A percentile compares a stretch with the other conserved stretches of the same genome.
Evolutionary conservation across 2,329 filamentous ascomycete species (phyloP).

Genomic region (Aspergillus fumigatus): DNA sequence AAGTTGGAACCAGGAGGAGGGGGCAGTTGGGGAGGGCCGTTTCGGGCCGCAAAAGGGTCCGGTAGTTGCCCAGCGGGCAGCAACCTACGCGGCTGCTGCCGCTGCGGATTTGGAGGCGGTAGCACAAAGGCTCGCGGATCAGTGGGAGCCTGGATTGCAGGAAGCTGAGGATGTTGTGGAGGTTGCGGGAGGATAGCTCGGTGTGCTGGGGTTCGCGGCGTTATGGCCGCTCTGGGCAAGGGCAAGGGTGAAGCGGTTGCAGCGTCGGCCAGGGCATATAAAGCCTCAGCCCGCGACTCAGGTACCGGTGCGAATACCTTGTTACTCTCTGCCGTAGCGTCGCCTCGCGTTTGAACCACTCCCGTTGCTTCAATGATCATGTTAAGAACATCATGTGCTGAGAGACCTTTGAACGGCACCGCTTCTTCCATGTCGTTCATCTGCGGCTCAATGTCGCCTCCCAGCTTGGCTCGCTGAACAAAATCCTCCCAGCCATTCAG

Average conservation of each 20-base stretch:
- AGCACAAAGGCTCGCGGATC: conserved; percentile 30
- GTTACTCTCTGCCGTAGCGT: conserved; percentile 5
- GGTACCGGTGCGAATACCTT: conserved; percentile 3
- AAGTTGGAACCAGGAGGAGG: conserved; percentile 38
- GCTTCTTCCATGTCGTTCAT: conserved; percentile 34
- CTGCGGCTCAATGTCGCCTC: conserved; percentile 35
- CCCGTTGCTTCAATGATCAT: conserved; percentile 28
- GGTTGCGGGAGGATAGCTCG: conserved; percentile 30
- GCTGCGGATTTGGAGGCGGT: conserved; percentile 21
- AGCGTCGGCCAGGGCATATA: conserved; percentile 34
- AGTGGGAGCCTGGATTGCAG: conserved; percentile 22
- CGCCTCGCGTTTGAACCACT: conserved; percentile 14
- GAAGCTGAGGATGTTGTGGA: conserved; percentile 12
- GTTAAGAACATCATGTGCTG: conserved; percentile 20
- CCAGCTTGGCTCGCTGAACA: conserved; percentile 34
- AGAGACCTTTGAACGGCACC: conserved; percentile 19
- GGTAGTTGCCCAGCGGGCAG: conserved; percentile 35
- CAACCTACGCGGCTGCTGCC: conserved; percentile 33
- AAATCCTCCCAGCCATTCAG: conserved; percentile 39
- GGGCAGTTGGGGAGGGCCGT: conserved; percentile 36
- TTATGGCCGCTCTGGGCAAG: conserved; percentile 39
- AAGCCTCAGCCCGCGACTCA: conserved; percentile 21
- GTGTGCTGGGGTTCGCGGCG: conserved; percentile 36
- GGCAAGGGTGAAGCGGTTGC: conserved; percentile 29
- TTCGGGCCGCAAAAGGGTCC: conserved; percentile 33